Evolutionary conservation across 306 rosid species (phyloP), one percentile per base, ranked within the genome.

Genomic region (Ceratonia siliqua): DNA sequence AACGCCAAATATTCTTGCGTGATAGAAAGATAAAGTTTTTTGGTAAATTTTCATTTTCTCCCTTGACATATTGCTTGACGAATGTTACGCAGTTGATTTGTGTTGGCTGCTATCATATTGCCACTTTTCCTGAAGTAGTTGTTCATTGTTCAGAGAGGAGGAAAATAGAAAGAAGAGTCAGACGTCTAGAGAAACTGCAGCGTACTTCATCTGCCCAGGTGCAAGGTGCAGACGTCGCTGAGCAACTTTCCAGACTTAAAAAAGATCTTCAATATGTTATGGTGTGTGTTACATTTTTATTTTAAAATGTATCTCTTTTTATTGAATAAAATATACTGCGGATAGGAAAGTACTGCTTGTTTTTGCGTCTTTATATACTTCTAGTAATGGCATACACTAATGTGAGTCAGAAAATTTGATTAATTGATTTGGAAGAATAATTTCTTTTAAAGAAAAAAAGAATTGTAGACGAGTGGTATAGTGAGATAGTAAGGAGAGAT

Each of bases 261-360:
- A 85, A 94, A 62, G 99, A 92, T 88, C 97, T 94, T 78, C 88
- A 87, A 87, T 94, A 94, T 85, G 96, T 92, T 78, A 86, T 86
- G 89, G 99, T 94, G 58, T 77, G 85, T 82, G 25, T 13, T 11
- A 46, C 8, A 45, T 20, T 75, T 8, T 55, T n/a, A 35, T 59
- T 38, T 39, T 58, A 13, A 57, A 21, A 17, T 43, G 12, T 10
- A 25, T 35, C 2, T n/a, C 12, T 0, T 9, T 14, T 55, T 25
- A 27, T 10, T 45, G 59, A 48, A 43, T 48, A 20, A 5, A 3
- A 21, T 61, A 39, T 66, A 43, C 10, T 28, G 20, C 35, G 32
- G 43, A 21, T 9, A 33, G 67, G 15, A 28, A 21, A 9, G 59
- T 15, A 17, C 43, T 46, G 21, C 43, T 42, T 11, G 39, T 8